Percentiles rank a stretch among this genome's conserved stretches.
Conservation (phyloP, 140 eudicot genomes). For the Anethum foeniculum region DNA sequence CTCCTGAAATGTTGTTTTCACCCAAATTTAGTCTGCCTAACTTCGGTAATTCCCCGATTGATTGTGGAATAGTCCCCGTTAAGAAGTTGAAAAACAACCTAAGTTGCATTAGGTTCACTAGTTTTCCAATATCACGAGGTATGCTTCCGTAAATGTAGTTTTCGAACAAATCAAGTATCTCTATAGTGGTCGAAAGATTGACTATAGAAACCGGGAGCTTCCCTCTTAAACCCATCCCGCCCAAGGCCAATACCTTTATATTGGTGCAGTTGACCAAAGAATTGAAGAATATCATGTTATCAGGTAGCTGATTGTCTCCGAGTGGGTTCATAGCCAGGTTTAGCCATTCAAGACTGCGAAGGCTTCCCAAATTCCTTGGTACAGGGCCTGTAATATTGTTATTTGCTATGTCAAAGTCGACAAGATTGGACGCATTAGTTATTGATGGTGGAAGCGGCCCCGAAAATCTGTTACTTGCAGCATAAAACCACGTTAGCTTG, state of each 20-base stretch:
- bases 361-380: conserved; percentile 4
- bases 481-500: neutral
- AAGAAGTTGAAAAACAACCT: neutral
- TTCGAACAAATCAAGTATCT: neutral
- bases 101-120: conserved; percentile 3
- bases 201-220: neutral
- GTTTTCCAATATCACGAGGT: conserved; percentile 10
- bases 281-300: conserved; percentile 13
- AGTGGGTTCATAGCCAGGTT: conserved; percentile 7
- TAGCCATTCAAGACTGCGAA: neutral
- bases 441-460: neutral
- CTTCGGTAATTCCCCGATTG: neutral
- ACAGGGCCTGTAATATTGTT: neutral
- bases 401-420: neutral
- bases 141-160: conserved; percentile 13
- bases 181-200: conserved; percentile 11
- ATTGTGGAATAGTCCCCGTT: conserved; percentile 12
- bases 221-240: neutral
- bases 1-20: conserved; percentile 1
- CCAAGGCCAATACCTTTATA: neutral
- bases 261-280: neutral
- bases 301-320: neutral
- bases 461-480: neutral
- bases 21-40: conserved; percentile 8
- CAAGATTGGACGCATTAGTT: neutral